Evolutionary conservation across 305 asterid species (phyloP), one percentile per base, ranked within the genome.

Genomic region (Fraxinus baroniana): DNA sequence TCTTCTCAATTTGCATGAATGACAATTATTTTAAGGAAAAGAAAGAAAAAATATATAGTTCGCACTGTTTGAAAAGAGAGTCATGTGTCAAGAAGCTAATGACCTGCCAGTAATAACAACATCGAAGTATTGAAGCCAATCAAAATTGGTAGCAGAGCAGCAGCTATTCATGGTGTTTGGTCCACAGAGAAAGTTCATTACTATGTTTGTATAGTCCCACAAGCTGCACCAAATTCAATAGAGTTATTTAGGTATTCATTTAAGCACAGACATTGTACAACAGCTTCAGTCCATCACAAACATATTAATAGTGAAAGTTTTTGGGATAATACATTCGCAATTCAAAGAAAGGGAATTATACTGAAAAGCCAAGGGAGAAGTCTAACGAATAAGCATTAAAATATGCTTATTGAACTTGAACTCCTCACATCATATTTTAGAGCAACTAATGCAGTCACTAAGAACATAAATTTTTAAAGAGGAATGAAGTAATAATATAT

Each of bases 51-150:
- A 57, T 6, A n/a, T 35, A 77, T 3, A 46, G 84, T 83, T 71
- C 76, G 30, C 72, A 73, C n/a, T 64, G 52, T 28, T 12, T 49
- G 66, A 12, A 82, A 83, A 71, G 81, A 70, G 75, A 35, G 37
- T 78, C 71, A 83, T 60, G 80, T 74, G 80, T 55, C 22, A 83
- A 78, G 89, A 82, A 84, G 83, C 74, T 64, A 62, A 84, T 44
- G 81, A 97, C 99, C 99, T 97, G 89, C 99, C 99, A 87, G 98
- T 95, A 82, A 97, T 90, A 84, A 97, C 94, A 79, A 95, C 91
- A 84, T 97, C 95, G 66, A 97, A 97, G 91, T 92, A 89, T 84
- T 85, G 87, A 79, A 97, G 97, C 99, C 99, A 97, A 81, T 93
- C 94, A 86, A 90, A 91, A 78, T 74, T 89, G 91, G 90, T 82